A percentile compares a stretch with the other conserved stretches of the same genome.
Evolutionary conservation across 768 basidiomycete genomes (phyloP).

Genomic region (Boletus tomentosulus): DNA sequence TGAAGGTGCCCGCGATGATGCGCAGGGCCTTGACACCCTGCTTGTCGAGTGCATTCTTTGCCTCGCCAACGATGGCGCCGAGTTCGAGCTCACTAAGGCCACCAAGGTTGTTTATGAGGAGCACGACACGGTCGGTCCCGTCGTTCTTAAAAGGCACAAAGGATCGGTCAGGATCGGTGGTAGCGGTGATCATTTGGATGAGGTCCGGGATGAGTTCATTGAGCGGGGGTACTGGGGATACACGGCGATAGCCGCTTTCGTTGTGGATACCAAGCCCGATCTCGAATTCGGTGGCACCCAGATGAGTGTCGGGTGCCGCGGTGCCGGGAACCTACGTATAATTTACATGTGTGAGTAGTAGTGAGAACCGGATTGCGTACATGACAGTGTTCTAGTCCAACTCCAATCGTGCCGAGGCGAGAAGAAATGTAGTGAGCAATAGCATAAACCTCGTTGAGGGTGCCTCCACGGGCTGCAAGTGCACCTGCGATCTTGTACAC

Average conservation of each 20-base stretch:
- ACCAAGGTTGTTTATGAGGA: slow-evolving; percentile 86
- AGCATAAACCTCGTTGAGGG: slow-evolving; percentile 63
- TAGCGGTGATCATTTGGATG: slow-evolving; percentile 67
- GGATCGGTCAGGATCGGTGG: slow-evolving; percentile 68
- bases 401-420: slow-evolving; percentile 78
- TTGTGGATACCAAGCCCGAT: slow-evolving; percentile 93
- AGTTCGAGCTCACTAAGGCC: slow-evolving; percentile 83
- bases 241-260: slow-evolving; percentile 67
- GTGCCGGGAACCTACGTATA: slow-evolving; percentile 70
- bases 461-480: slow-evolving; percentile 61
- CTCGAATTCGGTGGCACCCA: slow-evolving; percentile 67
- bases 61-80: slow-evolving; percentile 61
- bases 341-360: neutral
- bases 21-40: slow-evolving; percentile 56
- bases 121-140: slow-evolving; percentile 63
- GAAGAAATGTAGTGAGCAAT: slow-evolving; percentile 62
- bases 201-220: slow-evolving; percentile 66
- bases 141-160: slow-evolving; percentile 68
- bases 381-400: slow-evolving; percentile 86
- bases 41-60: slow-evolving; percentile 48
- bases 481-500: slow-evolving; percentile 93
- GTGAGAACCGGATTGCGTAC: slow-evolving; percentile 34
- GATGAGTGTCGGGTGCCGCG: slow-evolving; percentile 48
- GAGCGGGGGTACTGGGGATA: slow-evolving; percentile 70
- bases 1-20: slow-evolving; percentile 76